Conservation (phyloP, 345 rosid genomes). For the Eucalyptus polyanthemos region DNA sequence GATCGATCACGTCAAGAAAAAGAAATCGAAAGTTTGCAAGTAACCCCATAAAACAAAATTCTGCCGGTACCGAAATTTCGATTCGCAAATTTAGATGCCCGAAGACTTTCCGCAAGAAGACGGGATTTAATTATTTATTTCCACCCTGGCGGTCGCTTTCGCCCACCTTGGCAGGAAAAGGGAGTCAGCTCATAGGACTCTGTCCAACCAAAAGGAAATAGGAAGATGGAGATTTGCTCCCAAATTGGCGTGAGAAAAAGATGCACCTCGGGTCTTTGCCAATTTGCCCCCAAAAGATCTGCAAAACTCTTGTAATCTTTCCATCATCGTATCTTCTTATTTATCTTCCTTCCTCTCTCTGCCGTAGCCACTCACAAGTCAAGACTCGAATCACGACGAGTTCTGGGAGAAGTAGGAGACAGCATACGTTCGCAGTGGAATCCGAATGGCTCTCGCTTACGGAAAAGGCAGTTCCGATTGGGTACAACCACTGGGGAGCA, state of each 20-base stretch:
- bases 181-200: not conserved
- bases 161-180: not conserved
- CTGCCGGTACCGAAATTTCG: not conserved
- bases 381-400: not conserved
- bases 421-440: not conserved
- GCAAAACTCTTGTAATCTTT: not conserved
- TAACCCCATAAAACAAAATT: not conserved
- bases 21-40: not conserved
- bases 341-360: not conserved
- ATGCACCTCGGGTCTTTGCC: not conserved
- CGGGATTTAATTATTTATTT: not conserved
- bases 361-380: not conserved
- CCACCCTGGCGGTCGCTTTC: not conserved
- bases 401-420: not conserved
- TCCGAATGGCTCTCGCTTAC: not conserved
- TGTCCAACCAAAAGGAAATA: not conserved
- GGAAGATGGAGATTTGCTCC: not conserved
- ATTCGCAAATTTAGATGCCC: not conserved
- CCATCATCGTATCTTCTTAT: not conserved
- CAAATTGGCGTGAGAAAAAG: not conserved
- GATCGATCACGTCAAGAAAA: not conserved
- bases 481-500: not conserved
- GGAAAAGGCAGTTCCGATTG: not conserved
- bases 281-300: not conserved
- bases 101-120: not conserved